Evolutionary conservation across 1,284 basidiomycete species (phyloP).

Genomic region (Athelia psychrophila): DNA sequence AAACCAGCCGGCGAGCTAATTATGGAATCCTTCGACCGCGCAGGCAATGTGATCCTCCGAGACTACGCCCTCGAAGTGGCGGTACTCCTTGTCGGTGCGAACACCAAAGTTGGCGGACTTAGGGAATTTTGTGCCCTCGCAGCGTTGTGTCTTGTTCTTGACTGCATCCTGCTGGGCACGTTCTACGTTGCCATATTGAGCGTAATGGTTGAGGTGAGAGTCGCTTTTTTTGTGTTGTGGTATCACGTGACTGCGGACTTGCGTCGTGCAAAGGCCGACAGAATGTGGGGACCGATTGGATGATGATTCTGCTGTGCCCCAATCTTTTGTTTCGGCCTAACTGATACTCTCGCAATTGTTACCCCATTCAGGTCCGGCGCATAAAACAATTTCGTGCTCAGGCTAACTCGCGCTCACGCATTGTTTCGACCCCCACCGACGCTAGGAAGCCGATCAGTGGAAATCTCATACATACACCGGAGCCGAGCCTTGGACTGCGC

Average conservation of each 20-base stretch:
- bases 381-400: conserved; percentile 43
- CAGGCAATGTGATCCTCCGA: conserved; percentile 83
- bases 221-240: too few relatives aligned
- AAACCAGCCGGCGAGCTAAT: conserved; percentile 85
- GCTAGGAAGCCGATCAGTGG: not conserved
- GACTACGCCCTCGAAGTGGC: conserved; percentile 94
- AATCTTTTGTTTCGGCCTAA: not conserved
- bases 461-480: conserved; percentile 8
- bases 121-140: conserved; percentile 96
- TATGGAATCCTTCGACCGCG: conserved; percentile 76
- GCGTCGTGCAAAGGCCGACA: not conserved
- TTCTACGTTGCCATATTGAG: conserved; percentile 89
- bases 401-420: conserved; percentile 34
- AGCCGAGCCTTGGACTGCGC: conserved; percentile 35
- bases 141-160: conserved; percentile 80
- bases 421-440: not conserved
- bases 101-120: conserved; percentile 85
- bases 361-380: conserved; percentile 40
- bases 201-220: conserved; percentile 89
- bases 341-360: conserved; percentile 6
- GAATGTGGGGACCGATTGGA: not conserved
- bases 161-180: conserved; percentile 88
- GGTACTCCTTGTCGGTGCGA: conserved; percentile 86
- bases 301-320: too few relatives aligned
- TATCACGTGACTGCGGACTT: not conserved